Evolutionary conservation across 2,329 filamentous ascomycete species (phyloP).

Genomic region (Talaromyces albobiverticillius): DNA sequence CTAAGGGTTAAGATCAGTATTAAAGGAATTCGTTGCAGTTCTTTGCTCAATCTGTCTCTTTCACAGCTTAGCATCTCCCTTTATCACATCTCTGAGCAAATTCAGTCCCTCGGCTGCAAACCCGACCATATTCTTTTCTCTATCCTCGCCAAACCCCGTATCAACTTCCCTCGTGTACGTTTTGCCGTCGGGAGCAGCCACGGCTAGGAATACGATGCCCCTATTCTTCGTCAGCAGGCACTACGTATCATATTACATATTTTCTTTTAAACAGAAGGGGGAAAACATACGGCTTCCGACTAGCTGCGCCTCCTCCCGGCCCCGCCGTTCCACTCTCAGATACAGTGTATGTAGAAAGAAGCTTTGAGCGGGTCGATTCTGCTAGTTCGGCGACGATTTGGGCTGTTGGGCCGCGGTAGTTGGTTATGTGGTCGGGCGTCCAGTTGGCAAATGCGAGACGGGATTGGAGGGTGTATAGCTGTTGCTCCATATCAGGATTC

Average conservation of each 20-base stretch:
- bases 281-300: conserved; percentile 52
- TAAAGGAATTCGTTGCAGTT: too few species aligned
- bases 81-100: conserved; percentile 57
- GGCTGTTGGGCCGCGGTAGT: conserved; percentile 59
- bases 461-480: conserved; percentile 58
- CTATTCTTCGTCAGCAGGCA: not conserved
- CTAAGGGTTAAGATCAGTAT: too few species aligned
- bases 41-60: too few species aligned
- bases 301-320: conserved; percentile 55
- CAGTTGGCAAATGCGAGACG: conserved; percentile 60
- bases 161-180: conserved; percentile 55
- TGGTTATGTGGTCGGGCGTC: conserved; percentile 52
- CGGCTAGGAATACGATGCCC: conserved; percentile 43
- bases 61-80: conserved; percentile 23
- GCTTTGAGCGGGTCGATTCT: conserved; percentile 52
- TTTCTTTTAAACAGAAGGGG: not conserved
- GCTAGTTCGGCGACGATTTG: conserved; percentile 57
- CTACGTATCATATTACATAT: not conserved
- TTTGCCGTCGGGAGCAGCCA: conserved; percentile 49
- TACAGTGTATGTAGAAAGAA: conserved; percentile 57
- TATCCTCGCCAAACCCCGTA: conserved; percentile 52
- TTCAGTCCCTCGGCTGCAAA: conserved; percentile 59
- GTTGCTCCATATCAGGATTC: not conserved
- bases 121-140: conserved; percentile 61
- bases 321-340: conserved; percentile 64